Conservation (phyloP, 106 monocot genomes). For the Acorus calamus region DNA sequence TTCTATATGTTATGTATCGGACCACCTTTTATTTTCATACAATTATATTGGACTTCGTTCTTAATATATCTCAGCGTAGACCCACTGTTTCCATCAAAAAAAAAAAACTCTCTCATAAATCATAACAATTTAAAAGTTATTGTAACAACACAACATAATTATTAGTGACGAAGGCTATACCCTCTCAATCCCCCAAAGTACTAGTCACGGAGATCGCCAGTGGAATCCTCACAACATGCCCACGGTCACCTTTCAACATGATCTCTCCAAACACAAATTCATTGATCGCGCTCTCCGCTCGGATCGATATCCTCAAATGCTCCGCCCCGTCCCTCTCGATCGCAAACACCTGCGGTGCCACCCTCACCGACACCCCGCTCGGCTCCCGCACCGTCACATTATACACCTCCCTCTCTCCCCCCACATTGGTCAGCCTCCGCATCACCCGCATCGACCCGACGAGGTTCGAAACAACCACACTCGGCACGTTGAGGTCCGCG, state of each 20-base stretch:
- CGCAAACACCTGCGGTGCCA: conserved; percentile 32
- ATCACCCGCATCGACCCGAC: conserved; percentile 39
- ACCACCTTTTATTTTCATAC: no score
- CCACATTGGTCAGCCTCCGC: conserved; percentile 53
- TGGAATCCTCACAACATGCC: conserved; percentile 52
- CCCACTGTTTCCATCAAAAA: no score
- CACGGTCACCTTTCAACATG: conserved; percentile 37
- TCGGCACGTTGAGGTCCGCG: conserved; percentile 67
- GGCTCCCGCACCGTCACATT: conserved; percentile 33
- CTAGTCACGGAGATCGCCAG: conserved; percentile 46
- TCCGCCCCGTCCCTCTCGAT: conserved; percentile 22
- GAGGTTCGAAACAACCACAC: conserved; percentile 46
- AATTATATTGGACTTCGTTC: no score
- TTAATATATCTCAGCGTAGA: no score
- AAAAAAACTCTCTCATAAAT: no score
- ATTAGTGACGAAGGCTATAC: neutral
- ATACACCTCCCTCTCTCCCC: conserved; percentile 33
- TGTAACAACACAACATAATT: no score
- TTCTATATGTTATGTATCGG: no score
- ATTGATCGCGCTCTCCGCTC: conserved; percentile 24
- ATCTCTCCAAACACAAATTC: conserved; percentile 52
- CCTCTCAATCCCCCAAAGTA: conserved; percentile 4
- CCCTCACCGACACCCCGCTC: conserved; percentile 37
- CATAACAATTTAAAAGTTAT: no score
- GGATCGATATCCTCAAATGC: conserved; percentile 34